Conservation (phyloP, 2,329 filamentous ascomycete species). For the Bimuria novae-zelandiae region DNA sequence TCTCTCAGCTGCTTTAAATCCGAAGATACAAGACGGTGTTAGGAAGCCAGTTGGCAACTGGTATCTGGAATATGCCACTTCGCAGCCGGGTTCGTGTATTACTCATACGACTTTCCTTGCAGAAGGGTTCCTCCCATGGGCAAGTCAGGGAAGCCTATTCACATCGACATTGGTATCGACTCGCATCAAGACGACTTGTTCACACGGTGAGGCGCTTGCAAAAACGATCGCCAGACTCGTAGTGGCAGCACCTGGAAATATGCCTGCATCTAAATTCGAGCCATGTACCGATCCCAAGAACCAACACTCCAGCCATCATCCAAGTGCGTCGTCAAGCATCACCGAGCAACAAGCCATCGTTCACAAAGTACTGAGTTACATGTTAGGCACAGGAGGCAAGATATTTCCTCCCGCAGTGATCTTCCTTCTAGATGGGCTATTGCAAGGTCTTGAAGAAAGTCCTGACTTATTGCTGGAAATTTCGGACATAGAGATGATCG, state of each 20-base stretch:
- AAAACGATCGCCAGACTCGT: constrained; percentile 43
- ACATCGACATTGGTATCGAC: constrained; percentile 44
- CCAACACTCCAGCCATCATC: background rate
- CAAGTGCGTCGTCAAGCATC: background rate
- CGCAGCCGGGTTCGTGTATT: constrained; percentile 11
- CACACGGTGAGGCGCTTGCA: constrained; percentile 48
- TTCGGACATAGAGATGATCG: constrained; percentile 39
- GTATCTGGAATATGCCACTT: constrained; percentile 44
- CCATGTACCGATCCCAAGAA: too few species aligned
- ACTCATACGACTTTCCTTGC: constrained; percentile 45
- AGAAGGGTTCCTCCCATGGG: constrained; percentile 53
- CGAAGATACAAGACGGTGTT: constrained; percentile 51
- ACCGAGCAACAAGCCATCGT: background rate
- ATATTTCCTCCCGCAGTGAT: constrained; percentile 50
- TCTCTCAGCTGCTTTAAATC: constrained; percentile 47
- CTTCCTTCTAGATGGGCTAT: constrained; percentile 51
- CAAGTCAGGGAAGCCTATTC: constrained; percentile 51
- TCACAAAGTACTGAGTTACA: constrained; percentile 38
- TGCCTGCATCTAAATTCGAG: background rate
- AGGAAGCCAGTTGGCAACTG: constrained; percentile 53
- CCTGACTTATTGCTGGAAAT: constrained; percentile 16
- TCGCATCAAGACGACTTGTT: constrained; percentile 37
- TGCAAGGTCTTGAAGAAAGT: constrained; percentile 33
- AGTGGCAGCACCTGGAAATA: constrained; percentile 1
- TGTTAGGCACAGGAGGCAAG: constrained; percentile 39